Evolutionary conservation across 1,284 basidiomycete genomes (phyloP).

Genomic region (Xerocomus nothofagi): DNA sequence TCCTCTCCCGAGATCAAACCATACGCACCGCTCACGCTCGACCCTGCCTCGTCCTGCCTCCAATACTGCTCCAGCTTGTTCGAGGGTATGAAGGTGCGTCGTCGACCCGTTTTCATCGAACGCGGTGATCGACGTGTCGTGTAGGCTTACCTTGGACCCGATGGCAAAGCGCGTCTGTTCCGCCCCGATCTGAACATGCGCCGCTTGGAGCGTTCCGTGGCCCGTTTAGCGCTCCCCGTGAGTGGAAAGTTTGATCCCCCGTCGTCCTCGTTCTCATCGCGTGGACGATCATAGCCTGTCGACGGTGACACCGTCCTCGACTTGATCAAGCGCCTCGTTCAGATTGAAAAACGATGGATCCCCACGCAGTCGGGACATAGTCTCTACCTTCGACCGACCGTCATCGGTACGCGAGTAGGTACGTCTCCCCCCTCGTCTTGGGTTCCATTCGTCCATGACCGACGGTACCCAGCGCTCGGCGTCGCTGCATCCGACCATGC

Average conservation of each 20-base stretch:
- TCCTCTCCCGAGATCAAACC: slow-evolving; percentile 79
- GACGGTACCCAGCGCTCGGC: slow-evolving; percentile 51
- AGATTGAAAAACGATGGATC: slow-evolving; percentile 74
- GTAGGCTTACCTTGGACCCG: slow-evolving; percentile 72
- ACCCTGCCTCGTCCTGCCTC: slow-evolving; percentile 73
- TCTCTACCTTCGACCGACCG: slow-evolving; percentile 78
- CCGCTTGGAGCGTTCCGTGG: slow-evolving; percentile 62
- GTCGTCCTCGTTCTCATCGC: not conserved
- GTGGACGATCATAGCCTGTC: slow-evolving; percentile 53
- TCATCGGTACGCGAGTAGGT: slow-evolving; percentile 80
- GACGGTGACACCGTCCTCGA: slow-evolving; percentile 60
- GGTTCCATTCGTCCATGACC: too few relatives aligned
- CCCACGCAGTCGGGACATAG: slow-evolving; percentile 67
- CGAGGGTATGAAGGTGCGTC: slow-evolving; percentile 81
- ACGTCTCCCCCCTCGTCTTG: not conserved
- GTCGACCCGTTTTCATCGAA: not conserved
- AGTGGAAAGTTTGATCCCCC: slow-evolving; percentile 13
- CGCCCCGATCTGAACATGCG: slow-evolving; percentile 82
- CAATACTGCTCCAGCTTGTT: slow-evolving; percentile 81
- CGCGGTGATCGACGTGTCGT: not conserved
- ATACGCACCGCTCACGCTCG: slow-evolving; percentile 67
- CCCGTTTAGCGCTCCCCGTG: slow-evolving; percentile 67
- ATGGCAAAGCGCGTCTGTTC: slow-evolving; percentile 69
- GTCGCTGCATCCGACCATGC: slow-evolving; percentile 70
- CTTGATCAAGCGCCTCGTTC: slow-evolving; percentile 70